Evolutionary conservation across 2,329 filamentous ascomycete genomes (phyloP), one percentile per base, ranked within the genome.

Genomic region (Metarhizium guizhouense): DNA sequence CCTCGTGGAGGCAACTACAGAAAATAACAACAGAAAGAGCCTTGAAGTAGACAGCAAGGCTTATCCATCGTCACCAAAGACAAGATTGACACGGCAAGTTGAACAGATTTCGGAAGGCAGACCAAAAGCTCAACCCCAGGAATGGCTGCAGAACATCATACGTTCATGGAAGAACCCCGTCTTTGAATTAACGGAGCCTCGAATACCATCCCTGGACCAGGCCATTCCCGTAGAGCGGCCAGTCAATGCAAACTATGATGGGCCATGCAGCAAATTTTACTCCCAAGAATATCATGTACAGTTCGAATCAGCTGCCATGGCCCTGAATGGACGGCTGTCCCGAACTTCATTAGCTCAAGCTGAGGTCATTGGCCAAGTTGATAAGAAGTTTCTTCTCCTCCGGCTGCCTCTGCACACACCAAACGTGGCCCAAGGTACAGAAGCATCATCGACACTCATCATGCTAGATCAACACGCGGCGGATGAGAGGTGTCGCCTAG

Each of bases 401-500:
- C 86, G 82, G 59, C 72, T 89, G 52, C 67, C 70, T 0, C 57
- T 67, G 14, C 53, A 64, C 25, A 25, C 43, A 18, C 11, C 48
- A n/a, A 18, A 16, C 10, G 51, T 47, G 32, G 32, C 6, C 20
- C n/a, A 32, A 14, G 40, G 32, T 16, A 51, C 32, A 5, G 52
- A 32, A 13, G 6, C 50, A 8, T 59, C 60, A 78, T 47, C 74
- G 87, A 38, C 84, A 1, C 72, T 97, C 4, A 78, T 95, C 0
- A 75, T 96, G 43, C 79, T 96, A 6, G 94, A 99, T 65, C 94
- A 99, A 65, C 94, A 99, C 67, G 94, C 94, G 1, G 94, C 92
- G 3, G 93, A 96, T 67, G 94, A 99, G 72, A 81, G 94, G 49
- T 84, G 88, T 59, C 84, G 85, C 1, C 80, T 97, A 1, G 94